phyloP scores from a whole-genome alignment of 139 green algal genomes.

The Chlorella sp. region DNA sequence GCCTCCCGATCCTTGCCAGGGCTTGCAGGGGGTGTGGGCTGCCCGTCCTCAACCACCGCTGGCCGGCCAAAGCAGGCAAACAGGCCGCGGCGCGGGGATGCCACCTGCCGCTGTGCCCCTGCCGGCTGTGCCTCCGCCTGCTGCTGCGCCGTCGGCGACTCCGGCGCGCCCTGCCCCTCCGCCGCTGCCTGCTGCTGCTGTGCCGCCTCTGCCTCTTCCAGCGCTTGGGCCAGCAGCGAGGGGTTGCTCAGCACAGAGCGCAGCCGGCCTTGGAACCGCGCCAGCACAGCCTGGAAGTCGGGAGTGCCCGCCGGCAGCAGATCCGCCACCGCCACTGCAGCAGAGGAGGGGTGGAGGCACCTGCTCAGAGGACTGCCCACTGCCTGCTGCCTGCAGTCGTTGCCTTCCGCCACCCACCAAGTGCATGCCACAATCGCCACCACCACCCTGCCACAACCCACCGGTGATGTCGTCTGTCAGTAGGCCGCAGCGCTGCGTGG shows the following conservation, averaged over 20 bases:
- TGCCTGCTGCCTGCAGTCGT: too few species aligned
- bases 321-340: slow-evolving; percentile 81
- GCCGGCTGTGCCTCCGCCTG: background rate
- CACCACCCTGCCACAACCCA: background rate
- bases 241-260: slow-evolving; percentile 10
- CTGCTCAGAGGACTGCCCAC: background rate
- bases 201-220: background rate
- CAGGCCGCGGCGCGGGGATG: background rate
- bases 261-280: background rate
- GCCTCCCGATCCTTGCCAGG: too few species aligned
- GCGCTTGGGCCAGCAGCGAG: background rate
- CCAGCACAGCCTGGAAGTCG: background rate
- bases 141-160: too few species aligned
- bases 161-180: too few species aligned
- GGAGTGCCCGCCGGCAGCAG: slow-evolving; percentile 55
- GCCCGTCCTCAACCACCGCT: background rate
- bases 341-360: background rate
- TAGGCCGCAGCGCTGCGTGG: background rate
- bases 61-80: slow-evolving; percentile 22
- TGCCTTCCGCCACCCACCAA: too few species aligned
- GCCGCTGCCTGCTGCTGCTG: background rate
- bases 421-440: too few species aligned
- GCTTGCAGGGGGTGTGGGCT: background rate
- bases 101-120: too few species aligned
- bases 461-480: slow-evolving; percentile 76